Evolutionary conservation across 768 basidiomycete species (phyloP).

Genomic region (Mycena epipterygia): DNA sequence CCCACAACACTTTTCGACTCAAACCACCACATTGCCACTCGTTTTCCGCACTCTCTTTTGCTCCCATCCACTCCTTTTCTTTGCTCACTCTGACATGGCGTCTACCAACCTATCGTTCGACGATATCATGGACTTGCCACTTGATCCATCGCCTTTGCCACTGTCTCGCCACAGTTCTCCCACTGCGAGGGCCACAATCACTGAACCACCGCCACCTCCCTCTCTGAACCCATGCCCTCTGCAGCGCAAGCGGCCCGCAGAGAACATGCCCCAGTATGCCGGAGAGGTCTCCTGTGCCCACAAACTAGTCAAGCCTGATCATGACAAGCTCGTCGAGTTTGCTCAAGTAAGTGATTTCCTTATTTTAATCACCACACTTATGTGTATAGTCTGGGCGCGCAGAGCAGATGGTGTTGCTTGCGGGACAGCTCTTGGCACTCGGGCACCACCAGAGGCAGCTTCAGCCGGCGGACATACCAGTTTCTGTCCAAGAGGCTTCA

Average conservation of each 20-base stretch:
- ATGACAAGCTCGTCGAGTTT: not conserved
- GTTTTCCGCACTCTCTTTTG: not conserved
- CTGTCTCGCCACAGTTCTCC: not conserved
- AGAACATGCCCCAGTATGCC: not conserved
- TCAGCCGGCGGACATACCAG: not conserved
- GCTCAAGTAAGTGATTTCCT: not conserved
- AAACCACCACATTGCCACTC: not conserved
- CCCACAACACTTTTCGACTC: not conserved
- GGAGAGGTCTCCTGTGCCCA: not conserved
- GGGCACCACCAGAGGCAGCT: not conserved
- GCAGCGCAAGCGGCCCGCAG: not conserved
- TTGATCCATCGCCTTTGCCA: not conserved
- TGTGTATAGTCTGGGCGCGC: not conserved
- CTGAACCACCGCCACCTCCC: not conserved
- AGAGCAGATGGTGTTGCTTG: not conserved
- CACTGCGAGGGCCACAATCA: not conserved
- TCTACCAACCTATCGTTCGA: not conserved
- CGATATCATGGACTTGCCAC: not conserved
- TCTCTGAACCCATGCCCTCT: not conserved
- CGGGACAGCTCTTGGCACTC: not conserved
- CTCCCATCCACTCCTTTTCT: not conserved
- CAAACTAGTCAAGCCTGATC: not conserved
- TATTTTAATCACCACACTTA: not conserved
- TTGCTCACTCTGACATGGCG: not conserved
- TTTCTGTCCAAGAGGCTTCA: not conserved